Evolutionary conservation across 2,329 filamentous ascomycete species (phyloP).

Genomic region (Intubia oerlemansii): DNA sequence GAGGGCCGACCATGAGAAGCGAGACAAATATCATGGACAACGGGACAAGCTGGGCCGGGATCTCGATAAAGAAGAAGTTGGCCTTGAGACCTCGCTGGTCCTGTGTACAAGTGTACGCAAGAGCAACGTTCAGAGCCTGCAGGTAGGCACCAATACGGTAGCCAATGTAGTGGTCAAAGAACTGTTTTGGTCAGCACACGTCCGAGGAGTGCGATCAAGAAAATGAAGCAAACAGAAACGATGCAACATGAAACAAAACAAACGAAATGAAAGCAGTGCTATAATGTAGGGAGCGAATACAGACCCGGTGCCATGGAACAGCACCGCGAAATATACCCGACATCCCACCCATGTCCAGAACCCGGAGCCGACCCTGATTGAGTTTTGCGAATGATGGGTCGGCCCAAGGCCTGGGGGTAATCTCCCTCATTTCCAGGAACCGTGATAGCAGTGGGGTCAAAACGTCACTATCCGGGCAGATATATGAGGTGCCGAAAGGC

Average conservation of each 20-base stretch:
- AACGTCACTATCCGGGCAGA: constrained; percentile 56
- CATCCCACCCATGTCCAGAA: constrained; percentile 55
- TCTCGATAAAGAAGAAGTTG: constrained; percentile 62
- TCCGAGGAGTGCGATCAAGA: neutral
- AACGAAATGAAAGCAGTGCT: too few relatives aligned
- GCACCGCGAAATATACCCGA: constrained; percentile 44
- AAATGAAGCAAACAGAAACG: neutral
- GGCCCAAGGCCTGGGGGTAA: constrained; percentile 41
- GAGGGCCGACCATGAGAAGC: constrained; percentile 41
- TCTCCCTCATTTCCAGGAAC: constrained; percentile 75
- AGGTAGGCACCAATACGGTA: constrained; percentile 26
- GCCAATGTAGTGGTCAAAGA: constrained; percentile 28
- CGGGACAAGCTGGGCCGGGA: constrained; percentile 65
- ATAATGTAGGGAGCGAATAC: constrained; percentile 42
- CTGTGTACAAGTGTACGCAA: constrained; percentile 68
- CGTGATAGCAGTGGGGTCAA: constrained; percentile 46
- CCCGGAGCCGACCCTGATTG: constrained; percentile 34
- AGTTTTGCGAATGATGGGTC: constrained; percentile 44
- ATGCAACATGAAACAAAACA: neutral
- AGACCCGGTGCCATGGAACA: constrained; percentile 33
- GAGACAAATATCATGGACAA: constrained; percentile 58
- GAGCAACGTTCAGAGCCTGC: constrained; percentile 51
- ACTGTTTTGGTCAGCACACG: constrained; percentile 15
- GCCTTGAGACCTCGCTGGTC: constrained; percentile 61
- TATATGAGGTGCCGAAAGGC: constrained; percentile 31